These are phyloP conservation scores for Phylloporus sp. DNA, from an alignment of 768 basidiomycete species.

Conservation along the genomic window DNA sequence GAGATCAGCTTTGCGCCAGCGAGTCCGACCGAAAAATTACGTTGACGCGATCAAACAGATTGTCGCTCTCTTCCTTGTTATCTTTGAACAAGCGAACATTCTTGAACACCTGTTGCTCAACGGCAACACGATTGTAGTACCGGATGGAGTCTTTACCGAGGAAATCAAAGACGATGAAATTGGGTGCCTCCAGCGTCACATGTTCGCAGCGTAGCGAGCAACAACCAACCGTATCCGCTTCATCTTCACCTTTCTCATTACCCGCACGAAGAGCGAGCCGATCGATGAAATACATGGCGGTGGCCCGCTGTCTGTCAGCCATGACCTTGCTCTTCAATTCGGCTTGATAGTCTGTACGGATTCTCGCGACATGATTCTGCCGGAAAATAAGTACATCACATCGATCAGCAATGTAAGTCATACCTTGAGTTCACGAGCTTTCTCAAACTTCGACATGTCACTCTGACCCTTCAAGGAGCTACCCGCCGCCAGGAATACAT, in stretches of 20 bases:
- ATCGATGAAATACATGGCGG: conserved; percentile 99
- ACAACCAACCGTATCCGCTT: conserved; percentile 98
- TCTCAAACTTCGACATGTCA: conserved; percentile 97
- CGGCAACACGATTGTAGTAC: conserved; percentile 87
- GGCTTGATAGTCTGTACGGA: conserved; percentile 80
- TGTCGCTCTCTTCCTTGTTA: conserved; percentile 81
- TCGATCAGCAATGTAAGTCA: neutral
- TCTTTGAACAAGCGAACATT: conserved; percentile 97
- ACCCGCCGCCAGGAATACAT: conserved; percentile 96
- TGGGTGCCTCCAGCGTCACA: conserved; percentile 84
- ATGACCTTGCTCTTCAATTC: conserved; percentile 89
- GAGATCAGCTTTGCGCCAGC: conserved; percentile 14
- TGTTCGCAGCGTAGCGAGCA: conserved; percentile 97
- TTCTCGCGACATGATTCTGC: conserved; percentile 85
- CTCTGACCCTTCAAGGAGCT: conserved; percentile 97
- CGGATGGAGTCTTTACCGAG: conserved; percentile 99
- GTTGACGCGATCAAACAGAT: conserved; percentile 90
- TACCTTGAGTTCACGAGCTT: conserved; percentile 94
- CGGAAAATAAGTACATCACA: conserved; percentile 4
- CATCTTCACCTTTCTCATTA: conserved; percentile 99
- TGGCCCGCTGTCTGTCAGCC: conserved; percentile 95
- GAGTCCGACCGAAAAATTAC: conserved; percentile 36
- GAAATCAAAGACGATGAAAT: conserved; percentile 92
- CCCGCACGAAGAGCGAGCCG: conserved; percentile 95
- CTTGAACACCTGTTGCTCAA: conserved; percentile 93